phyloP scores from a whole-genome alignment of 208 protist species.

The Herpetomonas samuelpessoai region DNA sequence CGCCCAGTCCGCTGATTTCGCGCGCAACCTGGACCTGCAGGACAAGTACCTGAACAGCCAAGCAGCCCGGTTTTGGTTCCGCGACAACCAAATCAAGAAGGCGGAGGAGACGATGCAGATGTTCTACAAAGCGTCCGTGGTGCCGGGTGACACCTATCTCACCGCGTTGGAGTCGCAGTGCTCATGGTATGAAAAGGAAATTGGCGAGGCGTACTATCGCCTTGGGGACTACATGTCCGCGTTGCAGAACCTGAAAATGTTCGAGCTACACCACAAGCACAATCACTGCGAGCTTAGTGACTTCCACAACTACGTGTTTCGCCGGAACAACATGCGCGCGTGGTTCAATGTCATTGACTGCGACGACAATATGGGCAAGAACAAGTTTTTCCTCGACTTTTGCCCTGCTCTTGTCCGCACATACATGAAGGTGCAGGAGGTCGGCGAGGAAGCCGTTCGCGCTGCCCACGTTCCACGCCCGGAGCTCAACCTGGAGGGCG shows the following conservation, averaged over 20 bases:
- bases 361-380: slow-evolving; percentile 66
- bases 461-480: slow-evolving; percentile 67
- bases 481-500: slow-evolving; percentile 31
- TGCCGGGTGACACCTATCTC: slow-evolving; percentile 64
- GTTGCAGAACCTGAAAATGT: slow-evolving; percentile 89
- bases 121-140: slow-evolving; percentile 79
- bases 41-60: slow-evolving; percentile 97
- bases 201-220: slow-evolving; percentile 84
- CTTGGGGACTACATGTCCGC: slow-evolving; percentile 84
- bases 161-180: slow-evolving; percentile 94
- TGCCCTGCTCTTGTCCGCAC: slow-evolving; percentile 69
- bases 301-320: slow-evolving; percentile 97
- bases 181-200: slow-evolving; percentile 95
- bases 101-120: slow-evolving; percentile 87
- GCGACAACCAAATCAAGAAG: slow-evolving; percentile 75
- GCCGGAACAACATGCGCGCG: slow-evolving; percentile 93
- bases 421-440: slow-evolving; percentile 73
- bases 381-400: slow-evolving; percentile 79
- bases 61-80: slow-evolving; percentile 90
- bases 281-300: slow-evolving; percentile 95
- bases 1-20: slow-evolving; percentile 75
- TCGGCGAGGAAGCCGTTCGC: slow-evolving; percentile 67
- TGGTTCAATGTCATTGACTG: slow-evolving; percentile 92
- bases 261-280: slow-evolving; percentile 92
- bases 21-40: slow-evolving; percentile 93